Base-by-base conservation (phyloP, 176 grass and related monocot species). In the Otatea glauca region DNA sequence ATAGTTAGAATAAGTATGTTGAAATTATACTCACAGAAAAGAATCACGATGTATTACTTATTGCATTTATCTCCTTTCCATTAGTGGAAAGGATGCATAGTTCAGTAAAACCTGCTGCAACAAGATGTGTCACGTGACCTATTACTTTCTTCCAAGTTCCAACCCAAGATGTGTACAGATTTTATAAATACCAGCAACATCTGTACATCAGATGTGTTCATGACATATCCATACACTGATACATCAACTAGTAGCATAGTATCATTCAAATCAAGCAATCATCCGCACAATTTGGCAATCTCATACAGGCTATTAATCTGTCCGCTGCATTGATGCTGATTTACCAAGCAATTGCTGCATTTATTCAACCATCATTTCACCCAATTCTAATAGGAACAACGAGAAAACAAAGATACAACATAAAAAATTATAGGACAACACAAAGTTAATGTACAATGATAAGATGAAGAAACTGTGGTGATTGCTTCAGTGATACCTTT, bases 61-160 rank as follows among this genome's bases (percentile, higher is more conserved):
- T 82, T 58, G 17, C 35, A 77, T 70, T 72, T 27, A 81, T 56
- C 24, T 82, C 9, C 15, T 17, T 64, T 56, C 3, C 14, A 65
- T 58, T 18, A 64, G 53, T 25, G 7, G 42, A 43, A 63, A 51
- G 13, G 23, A 65, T 21, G 12, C 38, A 35, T 20, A 37, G 2
- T 74, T 62, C 9, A 69, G 7, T 49, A 70, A 68, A 69, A 13
- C 29, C 32, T 18, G 44, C 51, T 23, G 44, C 39, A 43, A 63
- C 70, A 76, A 35, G 21, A 41, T 76, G 32, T 23, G 21, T 60
- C 63, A 64, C 17, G 7, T 42, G 11, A 65, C 60, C 47, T 67
- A 58, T n/a, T 51, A 84, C 15, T 14, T 85, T n/a, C 12, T 85
- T 85, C 43, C 62, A 23, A 89, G 27, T 81, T 51, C 42, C 17